Conservation (phyloP, 2,329 filamentous ascomycete genomes). For the Didymella lethalis region DNA sequence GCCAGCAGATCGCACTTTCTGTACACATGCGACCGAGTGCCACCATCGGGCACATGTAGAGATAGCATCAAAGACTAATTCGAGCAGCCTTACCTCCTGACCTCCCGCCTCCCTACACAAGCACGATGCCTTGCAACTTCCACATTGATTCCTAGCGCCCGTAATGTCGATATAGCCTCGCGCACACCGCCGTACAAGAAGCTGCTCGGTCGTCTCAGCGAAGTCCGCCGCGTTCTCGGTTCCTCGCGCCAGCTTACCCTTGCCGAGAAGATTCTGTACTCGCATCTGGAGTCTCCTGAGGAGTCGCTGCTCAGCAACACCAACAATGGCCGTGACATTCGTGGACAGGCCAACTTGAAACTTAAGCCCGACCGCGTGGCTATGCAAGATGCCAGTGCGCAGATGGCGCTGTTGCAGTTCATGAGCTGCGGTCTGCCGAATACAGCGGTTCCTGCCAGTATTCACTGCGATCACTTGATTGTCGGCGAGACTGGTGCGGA, state of each 20-base stretch:
- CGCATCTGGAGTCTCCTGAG: conserved; percentile 88
- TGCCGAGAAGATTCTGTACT: conserved; percentile 98
- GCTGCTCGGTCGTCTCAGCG: conserved; percentile 76
- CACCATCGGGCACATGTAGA: background rate
- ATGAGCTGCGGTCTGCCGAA: conserved; percentile 92
- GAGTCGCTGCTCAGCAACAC: conserved; percentile 85
- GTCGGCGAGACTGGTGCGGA: conserved; percentile 91
- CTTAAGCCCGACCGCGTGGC: conserved; percentile 97
- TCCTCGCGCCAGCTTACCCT: conserved; percentile 73
- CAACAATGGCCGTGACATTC: conserved; percentile 81
- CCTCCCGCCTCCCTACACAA: conserved; percentile 26
- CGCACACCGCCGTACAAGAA: conserved; percentile 82
- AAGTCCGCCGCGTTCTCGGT: conserved; percentile 78
- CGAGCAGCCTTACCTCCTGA: conserved; percentile 36
- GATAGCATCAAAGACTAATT: conserved; percentile 14
- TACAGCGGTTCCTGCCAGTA: conserved; percentile 93
- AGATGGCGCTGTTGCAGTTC: conserved; percentile 98
- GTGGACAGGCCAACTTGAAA: conserved; percentile 90
- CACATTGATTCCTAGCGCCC: conserved; percentile 36
- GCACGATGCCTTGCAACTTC: conserved; percentile 47
- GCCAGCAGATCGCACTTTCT: background rate
- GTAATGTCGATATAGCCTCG: conserved; percentile 55
- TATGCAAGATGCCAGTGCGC: conserved; percentile 98
- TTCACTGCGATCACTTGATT: conserved; percentile 99
- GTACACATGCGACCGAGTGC: background rate